A percentile compares a stretch with the other conserved stretches of the same genome.
Conservation (phyloP, 2,329 filamentous ascomycete species). For the Trichoderma harzianum region DNA sequence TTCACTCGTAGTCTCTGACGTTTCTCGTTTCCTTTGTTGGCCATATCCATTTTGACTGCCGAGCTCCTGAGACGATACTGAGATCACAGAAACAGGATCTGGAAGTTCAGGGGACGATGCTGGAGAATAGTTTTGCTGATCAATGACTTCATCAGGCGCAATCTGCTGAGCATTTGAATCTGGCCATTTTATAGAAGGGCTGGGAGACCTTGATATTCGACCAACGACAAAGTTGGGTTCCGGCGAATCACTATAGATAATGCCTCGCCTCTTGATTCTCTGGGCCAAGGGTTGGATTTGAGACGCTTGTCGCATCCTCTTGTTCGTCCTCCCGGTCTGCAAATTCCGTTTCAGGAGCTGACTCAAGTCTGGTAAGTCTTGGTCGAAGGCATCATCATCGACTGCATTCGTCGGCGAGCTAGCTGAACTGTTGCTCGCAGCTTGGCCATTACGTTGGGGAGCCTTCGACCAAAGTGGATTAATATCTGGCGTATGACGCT, state of each 20-base stretch:
- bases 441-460: conserved; percentile 28
- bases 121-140: background rate
- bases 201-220: background rate
- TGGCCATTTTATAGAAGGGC: background rate
- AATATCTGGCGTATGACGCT: conserved; percentile 23
- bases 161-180: background rate
- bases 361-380: conserved; percentile 38
- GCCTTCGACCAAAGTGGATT: conserved; percentile 29
- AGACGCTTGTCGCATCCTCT: conserved; percentile 25
- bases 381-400: conserved; percentile 35
- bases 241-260: conserved; percentile 33
- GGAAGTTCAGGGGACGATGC: background rate
- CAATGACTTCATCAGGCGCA: background rate
- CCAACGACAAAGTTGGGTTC: conserved; percentile 20
- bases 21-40: conserved; percentile 8
- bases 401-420: conserved; percentile 37
- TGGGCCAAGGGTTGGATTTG: conserved; percentile 28
- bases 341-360: conserved; percentile 30
- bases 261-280: conserved; percentile 31
- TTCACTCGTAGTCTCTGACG: conserved; percentile 25
- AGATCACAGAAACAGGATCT: conserved; percentile 8
- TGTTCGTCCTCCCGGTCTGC: conserved; percentile 18
- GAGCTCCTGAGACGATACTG: conserved; percentile 26
- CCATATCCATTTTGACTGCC: conserved; percentile 16
- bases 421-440: conserved; percentile 32